phyloP scores from a whole-genome alignment of 2,329 filamentous ascomycete genomes.

The Huntiella abstrusa region DNA sequence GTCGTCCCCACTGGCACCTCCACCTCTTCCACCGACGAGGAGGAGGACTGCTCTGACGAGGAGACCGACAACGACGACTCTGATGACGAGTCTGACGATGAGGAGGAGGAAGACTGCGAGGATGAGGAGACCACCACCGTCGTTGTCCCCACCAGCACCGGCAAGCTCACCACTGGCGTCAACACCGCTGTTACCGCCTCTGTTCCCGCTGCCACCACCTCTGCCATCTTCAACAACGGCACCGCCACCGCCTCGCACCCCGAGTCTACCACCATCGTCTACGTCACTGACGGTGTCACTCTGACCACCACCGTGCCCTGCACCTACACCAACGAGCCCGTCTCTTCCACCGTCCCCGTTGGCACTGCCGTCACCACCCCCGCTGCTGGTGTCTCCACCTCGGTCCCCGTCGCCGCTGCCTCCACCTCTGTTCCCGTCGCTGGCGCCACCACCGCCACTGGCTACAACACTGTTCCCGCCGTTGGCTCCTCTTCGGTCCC shows the following conservation, averaged over 20 bases:
- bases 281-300: background rate
- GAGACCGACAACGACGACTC: background rate
- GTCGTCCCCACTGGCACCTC: background rate
- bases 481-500: background rate
- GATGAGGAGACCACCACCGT: background rate
- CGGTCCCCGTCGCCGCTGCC: background rate
- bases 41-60: background rate
- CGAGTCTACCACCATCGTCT: background rate
- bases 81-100: background rate
- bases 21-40: background rate
- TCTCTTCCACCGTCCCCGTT: background rate
- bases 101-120: conserved; percentile 2
- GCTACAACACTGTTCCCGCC: background rate
- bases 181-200: background rate
- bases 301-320: background rate
- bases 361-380: background rate
- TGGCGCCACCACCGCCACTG: background rate
- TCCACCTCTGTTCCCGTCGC: background rate
- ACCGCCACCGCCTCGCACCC: background rate
- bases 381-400: too few species aligned
- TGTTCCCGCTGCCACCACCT: background rate
- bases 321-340: background rate
- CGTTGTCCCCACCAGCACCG: background rate
- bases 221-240: background rate
- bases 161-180: background rate